A percentile compares a stretch with the other conserved stretches of the same genome.
These are phyloP conservation scores for Eudorina sp. DNA, from an alignment of 139 green algal species.

Conservation along the genomic window DNA sequence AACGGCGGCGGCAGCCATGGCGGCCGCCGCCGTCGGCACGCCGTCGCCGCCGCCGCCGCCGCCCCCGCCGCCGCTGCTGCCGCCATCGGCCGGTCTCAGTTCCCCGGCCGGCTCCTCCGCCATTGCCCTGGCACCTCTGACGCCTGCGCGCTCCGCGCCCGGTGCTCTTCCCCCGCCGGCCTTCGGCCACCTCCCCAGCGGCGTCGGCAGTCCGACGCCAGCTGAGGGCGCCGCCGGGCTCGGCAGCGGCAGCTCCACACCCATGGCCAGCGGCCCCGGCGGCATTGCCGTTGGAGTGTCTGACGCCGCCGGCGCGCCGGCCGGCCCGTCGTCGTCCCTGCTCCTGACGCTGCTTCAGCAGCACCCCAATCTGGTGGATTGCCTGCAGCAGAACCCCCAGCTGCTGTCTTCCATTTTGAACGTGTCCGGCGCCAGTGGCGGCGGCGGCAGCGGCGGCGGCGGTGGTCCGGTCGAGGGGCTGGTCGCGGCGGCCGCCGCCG, in stretches of 20 bases:
- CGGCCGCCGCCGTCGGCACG: background rate
- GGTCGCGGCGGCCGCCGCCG: background rate
- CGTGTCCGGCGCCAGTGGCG: background rate
- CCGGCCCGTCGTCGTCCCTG: background rate
- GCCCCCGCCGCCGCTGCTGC: background rate
- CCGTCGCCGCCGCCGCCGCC: background rate
- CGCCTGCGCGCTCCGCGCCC: slow-evolving; percentile 9
- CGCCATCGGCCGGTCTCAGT: background rate
- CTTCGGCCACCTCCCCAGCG: too few species aligned
- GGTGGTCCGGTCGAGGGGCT: background rate
- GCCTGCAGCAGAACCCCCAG: slow-evolving; percentile 13
- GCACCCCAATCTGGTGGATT: slow-evolving; percentile 32
- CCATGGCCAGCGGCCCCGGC: background rate
- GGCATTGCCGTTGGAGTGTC: background rate
- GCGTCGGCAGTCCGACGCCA: background rate
- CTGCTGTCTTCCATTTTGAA: slow-evolving; percentile 20
- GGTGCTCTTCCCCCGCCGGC: background rate
- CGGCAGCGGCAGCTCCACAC: background rate
- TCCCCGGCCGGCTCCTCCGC: too few species aligned
- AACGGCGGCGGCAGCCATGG: background rate
- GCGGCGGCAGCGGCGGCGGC: background rate
- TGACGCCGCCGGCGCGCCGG: too few species aligned
- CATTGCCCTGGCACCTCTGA: slow-evolving; percentile 11
- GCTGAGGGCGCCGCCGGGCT: background rate
- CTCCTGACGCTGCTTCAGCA: slow-evolving; percentile 27